Percentiles rank a stretch among this genome's conserved stretches.
Evolutionary conservation across 805 yeast genomes (phyloP).

Genomic region (Maudiozyma serrabonitensis): DNA sequence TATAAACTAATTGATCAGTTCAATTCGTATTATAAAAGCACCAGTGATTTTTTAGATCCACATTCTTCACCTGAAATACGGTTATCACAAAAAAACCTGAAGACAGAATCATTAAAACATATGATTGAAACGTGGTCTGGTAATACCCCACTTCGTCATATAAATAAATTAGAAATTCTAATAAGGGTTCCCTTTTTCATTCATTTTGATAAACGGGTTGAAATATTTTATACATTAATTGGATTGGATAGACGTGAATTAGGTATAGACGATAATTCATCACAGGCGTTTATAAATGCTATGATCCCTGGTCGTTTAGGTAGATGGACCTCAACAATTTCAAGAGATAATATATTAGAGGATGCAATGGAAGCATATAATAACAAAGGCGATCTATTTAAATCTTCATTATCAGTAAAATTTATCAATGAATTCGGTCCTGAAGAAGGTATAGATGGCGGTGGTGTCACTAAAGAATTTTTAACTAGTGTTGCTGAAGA

Average conservation of each 20-base stretch:
- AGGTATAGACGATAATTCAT: constrained; percentile 4
- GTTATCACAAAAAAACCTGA: background rate
- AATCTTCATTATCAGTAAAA: constrained; percentile 48
- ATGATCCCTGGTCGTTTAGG: background rate
- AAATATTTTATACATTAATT: constrained; percentile 56
- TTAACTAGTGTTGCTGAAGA: constrained; percentile 61
- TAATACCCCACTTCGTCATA: constrained; percentile 10
- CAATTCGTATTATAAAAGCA: background rate
- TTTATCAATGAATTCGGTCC: constrained; percentile 64
- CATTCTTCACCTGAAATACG: background rate
- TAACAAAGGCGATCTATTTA: constrained; percentile 45
- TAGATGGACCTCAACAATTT: constrained; percentile 38
- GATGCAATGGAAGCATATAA: constrained; percentile 63
- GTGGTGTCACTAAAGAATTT: constrained; percentile 90
- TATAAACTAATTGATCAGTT: constrained; percentile 7
- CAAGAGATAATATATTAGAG: constrained; percentile 60
- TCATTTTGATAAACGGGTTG: constrained; percentile 65
- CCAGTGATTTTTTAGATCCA: background rate
- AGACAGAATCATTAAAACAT: background rate
- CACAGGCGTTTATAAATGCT: background rate
- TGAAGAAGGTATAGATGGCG: constrained; percentile 92
- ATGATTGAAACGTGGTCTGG: constrained; percentile 2
- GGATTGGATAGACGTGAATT: constrained; percentile 38
- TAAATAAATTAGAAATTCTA: constrained; percentile 40
- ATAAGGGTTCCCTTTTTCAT: constrained; percentile 69